Percentiles rank a stretch among this genome's conserved stretches.
phyloP scores from a whole-genome alignment of 306 rosid species.

The Cyclanthera cordifolia region DNA sequence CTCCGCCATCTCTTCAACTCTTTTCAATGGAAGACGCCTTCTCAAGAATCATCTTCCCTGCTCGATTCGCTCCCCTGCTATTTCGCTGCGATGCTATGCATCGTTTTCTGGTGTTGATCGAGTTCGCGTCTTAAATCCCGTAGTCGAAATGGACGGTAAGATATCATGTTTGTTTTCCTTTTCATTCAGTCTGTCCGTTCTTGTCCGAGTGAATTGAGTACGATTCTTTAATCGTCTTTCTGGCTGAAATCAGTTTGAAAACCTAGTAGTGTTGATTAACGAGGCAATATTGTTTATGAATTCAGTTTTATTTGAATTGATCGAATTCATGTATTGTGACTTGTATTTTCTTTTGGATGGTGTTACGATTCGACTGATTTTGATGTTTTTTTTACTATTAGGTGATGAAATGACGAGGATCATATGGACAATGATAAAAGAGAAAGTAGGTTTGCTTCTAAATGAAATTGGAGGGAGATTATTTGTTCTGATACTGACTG shows the following conservation, averaged over 20 bases:
- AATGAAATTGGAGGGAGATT: background rate
- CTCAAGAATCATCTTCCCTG: constrained; percentile 30
- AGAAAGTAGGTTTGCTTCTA: constrained; percentile 36
- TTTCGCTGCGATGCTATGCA: constrained; percentile 63
- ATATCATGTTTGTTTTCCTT: background rate
- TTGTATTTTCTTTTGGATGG: background rate
- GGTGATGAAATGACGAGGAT: constrained; percentile 97
- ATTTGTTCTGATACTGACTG: background rate
- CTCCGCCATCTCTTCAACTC: constrained; percentile 17
- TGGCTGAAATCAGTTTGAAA: background rate
- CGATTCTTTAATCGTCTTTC: background rate
- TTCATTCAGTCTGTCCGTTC: background rate
- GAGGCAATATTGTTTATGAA: background rate
- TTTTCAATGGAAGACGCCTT: constrained; percentile 26
- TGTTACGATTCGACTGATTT: background rate
- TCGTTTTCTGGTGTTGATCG: constrained; percentile 28
- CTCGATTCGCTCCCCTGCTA: constrained; percentile 20
- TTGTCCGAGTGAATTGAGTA: background rate
- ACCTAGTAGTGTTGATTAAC: background rate
- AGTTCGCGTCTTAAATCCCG: constrained; percentile 62
- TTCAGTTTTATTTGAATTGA: background rate
- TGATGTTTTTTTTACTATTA: constrained; percentile 14
- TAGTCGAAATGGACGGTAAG: constrained; percentile 97
- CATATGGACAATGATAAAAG: constrained; percentile 81
- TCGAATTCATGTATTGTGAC: background rate